A percentile compares a stretch with the other conserved stretches of the same genome.
Evolutionary conservation across 2,329 filamentous ascomycete species (phyloP).

Genomic region (Cladosporium sp.): DNA sequence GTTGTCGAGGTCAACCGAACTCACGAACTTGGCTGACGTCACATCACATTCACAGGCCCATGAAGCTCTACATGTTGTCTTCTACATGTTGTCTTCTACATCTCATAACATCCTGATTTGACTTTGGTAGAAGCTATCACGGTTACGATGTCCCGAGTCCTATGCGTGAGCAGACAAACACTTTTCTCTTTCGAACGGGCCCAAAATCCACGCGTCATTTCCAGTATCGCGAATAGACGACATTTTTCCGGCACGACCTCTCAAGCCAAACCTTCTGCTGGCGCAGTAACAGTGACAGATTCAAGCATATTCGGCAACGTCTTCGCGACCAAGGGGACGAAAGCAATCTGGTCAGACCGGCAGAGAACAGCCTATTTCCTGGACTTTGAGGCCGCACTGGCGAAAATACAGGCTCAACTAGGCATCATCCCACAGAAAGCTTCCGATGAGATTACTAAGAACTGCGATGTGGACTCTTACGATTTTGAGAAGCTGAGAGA

Average conservation of each 20-base stretch:
- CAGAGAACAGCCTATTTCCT: slow-evolving; percentile 32
- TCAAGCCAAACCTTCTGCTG: background rate
- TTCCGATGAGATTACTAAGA: slow-evolving; percentile 31
- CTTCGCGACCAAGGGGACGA: background rate
- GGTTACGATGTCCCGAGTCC: background rate
- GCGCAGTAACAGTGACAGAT: background rate
- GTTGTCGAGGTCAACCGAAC: too few species aligned
- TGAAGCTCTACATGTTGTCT: background rate
- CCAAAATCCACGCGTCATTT: background rate
- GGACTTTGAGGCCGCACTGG: slow-evolving; percentile 33
- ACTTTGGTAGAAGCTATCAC: background rate
- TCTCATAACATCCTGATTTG: background rate
- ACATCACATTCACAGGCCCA: background rate
- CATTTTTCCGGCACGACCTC: background rate
- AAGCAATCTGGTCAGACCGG: slow-evolving; percentile 33
- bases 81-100: background rate
- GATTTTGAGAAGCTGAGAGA: slow-evolving; percentile 28
- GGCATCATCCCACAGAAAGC: slow-evolving; percentile 34
- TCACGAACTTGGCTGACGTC: background rate
- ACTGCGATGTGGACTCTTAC: slow-evolving; percentile 26
- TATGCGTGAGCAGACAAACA: background rate
- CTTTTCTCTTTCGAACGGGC: background rate
- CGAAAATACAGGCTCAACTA: slow-evolving; percentile 31
- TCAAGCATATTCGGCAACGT: background rate
- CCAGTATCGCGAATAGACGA: background rate